Evolutionary conservation across 345 rosid species (phyloP).

Genomic region (Linum tenue): DNA sequence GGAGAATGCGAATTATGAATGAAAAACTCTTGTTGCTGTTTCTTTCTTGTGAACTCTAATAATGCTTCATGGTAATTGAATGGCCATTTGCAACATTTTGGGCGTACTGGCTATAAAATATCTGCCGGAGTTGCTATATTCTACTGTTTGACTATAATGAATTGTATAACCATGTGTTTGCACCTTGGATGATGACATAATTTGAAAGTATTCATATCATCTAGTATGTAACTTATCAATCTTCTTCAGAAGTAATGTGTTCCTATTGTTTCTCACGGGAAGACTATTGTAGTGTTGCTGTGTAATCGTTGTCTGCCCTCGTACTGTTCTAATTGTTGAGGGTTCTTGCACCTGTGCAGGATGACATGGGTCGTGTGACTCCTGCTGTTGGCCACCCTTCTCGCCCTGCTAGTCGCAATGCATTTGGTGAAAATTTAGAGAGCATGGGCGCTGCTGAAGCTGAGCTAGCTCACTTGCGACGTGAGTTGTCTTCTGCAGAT

Average conservation of each 20-base stretch:
- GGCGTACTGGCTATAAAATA: not conserved
- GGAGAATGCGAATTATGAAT: not conserved
- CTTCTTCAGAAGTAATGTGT: not conserved
- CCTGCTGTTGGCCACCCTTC: constrained; percentile 37
- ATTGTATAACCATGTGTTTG: not conserved
- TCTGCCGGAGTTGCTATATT: not conserved
- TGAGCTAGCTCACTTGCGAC: constrained; percentile 38
- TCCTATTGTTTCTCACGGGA: not conserved
- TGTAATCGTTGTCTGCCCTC: not conserved
- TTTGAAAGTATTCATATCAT: no score
- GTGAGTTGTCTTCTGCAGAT: constrained; percentile 34
- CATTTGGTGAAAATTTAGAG: constrained; percentile 57
- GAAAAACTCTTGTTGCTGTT: not conserved
- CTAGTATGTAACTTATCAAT: not conserved
- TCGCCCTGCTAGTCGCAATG: constrained; percentile 72
- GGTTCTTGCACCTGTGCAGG: constrained; percentile 33
- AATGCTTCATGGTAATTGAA: not conserved
- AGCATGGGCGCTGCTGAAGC: constrained; percentile 31
- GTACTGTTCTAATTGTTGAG: constrained; percentile 5
- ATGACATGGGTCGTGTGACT: constrained; percentile 41
- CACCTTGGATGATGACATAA: not conserved
- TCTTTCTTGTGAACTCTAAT: not conserved
- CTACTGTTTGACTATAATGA: not conserved
- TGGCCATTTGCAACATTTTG: not conserved
- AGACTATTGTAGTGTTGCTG: not conserved